Evolutionary conservation across 768 basidiomycete genomes (phyloP).

Genomic region (Paxillus rubicundulus): DNA sequence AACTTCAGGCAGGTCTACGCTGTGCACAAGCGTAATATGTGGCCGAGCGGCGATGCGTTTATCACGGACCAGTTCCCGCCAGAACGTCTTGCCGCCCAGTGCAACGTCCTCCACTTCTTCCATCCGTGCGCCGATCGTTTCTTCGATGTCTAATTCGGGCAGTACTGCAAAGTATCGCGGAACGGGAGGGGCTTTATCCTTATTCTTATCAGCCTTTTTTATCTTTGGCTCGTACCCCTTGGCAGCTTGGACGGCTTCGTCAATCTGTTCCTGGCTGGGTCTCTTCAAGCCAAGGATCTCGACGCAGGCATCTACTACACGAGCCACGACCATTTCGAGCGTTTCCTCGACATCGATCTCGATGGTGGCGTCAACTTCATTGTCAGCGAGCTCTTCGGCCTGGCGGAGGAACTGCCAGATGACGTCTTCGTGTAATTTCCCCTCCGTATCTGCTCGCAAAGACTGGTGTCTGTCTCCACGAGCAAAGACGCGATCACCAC

Average conservation of each 20-base stretch:
- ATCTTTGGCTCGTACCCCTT: conserved; percentile 40
- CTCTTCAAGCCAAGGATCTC: conserved; percentile 49
- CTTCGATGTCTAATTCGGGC: conserved; percentile 64
- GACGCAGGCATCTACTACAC: conserved; percentile 59
- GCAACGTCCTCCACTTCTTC: conserved; percentile 30
- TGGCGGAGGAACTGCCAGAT: conserved; percentile 75
- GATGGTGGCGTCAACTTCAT: conserved; percentile 66
- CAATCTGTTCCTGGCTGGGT: conserved; percentile 57
- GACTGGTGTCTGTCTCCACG: conserved; percentile 88
- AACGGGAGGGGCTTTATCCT: conserved; percentile 21
- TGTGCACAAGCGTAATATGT: conserved; percentile 87
- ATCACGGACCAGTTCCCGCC: conserved; percentile 42
- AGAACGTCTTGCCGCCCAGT: conserved; percentile 40
- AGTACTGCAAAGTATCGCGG: conserved; percentile 79
- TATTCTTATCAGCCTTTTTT: conserved; percentile 32
- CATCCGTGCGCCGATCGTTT: conserved; percentile 46
- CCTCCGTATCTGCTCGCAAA: conserved; percentile 55
- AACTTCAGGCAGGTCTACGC: conserved; percentile 40
- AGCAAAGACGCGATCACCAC: conserved; percentile 64
- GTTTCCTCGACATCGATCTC: conserved; percentile 62
- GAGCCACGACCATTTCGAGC: conserved; percentile 51
- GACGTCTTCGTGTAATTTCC: conserved; percentile 69
- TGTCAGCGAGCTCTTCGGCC: conserved; percentile 57
- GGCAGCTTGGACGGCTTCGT: conserved; percentile 40
- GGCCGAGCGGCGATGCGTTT: conserved; percentile 57